Evolutionary conservation across 495 filamentous ascomycete species (phyloP), one percentile per base, ranked within the genome.

Genomic region (Gamarada debralockiae): DNA sequence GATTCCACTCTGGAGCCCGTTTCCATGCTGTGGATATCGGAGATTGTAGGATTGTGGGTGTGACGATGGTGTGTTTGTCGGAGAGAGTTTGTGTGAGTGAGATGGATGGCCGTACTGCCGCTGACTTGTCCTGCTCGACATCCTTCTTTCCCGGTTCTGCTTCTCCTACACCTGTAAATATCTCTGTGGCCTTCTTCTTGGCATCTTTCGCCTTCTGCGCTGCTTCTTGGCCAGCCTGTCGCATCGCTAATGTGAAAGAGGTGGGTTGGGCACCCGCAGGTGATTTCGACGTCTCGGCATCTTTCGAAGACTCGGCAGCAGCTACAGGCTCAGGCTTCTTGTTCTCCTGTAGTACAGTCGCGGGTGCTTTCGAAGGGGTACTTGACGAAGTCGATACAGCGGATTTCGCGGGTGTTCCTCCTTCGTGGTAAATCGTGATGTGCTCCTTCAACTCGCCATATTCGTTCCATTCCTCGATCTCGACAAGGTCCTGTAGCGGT

Each of bases 391-490:
- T 27, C 27, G 10, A 29, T 29, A 29, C 5, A 3, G 46, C 37
- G 1, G 40, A 14, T 43, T 62, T 56, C 27, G 57, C 59, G 38
- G 60, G 59, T 33, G 48, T 54, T 66, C 64, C 22, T 68, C 64
- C 4, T 62, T 68, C 59, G 72, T 65, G 66, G 52, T 74, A 72
- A 70, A 79, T 70, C 38, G 65, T 85, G 49, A 97, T 75, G 53
- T 88, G 81, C 66, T 93, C 80, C 66, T 93, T 92, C 50, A 98
- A 78, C 73, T 97, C 93, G 63, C 88, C 92, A 64, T 92, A 96
- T 62, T 98, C 93, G 70, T 98, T 98, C 95, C 95, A 97, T 65
- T 97, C 93, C 72, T 98, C 93, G 50, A 96, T 80, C 64, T 97
- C 80, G 52, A 95, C 89, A 21, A 96, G 74, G 65, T 97, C 93